Base-by-base conservation (phyloP, 2,329 filamentous ascomycete species). In the Aspergillus melleus region DNA sequence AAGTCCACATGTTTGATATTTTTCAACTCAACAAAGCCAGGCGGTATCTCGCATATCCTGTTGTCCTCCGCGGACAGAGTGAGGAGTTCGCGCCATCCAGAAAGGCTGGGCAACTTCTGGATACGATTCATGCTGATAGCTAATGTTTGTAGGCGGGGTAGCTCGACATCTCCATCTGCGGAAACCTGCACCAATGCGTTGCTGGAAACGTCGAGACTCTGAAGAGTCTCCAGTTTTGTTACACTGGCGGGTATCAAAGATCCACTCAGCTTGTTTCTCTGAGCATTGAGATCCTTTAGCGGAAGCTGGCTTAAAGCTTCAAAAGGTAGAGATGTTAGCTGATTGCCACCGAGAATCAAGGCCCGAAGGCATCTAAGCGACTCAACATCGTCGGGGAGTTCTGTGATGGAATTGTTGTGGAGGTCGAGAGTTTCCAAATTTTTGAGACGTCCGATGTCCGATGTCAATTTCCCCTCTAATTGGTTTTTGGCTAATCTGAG, bases 11-110 rank as follows among this genome's bases (percentile, higher is more conserved):
- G 89, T 53, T 88, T 88, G 14, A 98, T 76, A 58, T 86, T 88
- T 39, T 83, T 76, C 0, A 97, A 82, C 1, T 79, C 80, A 1
- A 84, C 81, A 64, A 98, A 90, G 0, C 92, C 92, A 30, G 86
- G 81, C 0, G 94, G 95, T n/a, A 98, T 82, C 3, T 83, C 79
- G 2, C 84, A 80, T 24, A 99, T 86, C 66, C 84, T 88, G 72
- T 99, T 99, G 66, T 96, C 91, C 53, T 94, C 90, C 0, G 89
- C 89, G 1, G 87, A 83, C 11, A 99, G 77, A 1, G 88, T 92
- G 39, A 89, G 76, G 5, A 98, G 83, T 54, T 83, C 88, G 4
- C 80, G 81, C 90, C 92, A 97, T 2, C 83, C 82, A n/a, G 84
- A 82, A 66, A 97, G 80, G 64, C 90, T 84, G 0, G 94, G 92